phyloP scores from a whole-genome alignment of 2,329 filamentous ascomycete genomes.

The Ophiosphaerella korrae region DNA sequence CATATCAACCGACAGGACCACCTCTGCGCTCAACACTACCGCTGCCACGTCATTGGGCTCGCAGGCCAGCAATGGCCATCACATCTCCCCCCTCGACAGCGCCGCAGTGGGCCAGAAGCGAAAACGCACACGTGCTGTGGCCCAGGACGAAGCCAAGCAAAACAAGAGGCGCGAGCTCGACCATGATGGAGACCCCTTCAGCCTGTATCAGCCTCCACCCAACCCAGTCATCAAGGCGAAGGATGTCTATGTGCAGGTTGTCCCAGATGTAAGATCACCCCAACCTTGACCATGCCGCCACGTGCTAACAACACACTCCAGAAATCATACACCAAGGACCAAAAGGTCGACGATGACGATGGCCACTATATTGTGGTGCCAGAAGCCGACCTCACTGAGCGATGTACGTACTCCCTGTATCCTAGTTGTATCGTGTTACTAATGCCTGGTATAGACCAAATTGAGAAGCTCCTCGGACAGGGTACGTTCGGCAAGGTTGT shows the following conservation, averaged over 20 bases:
- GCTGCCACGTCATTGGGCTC: constrained; percentile 86
- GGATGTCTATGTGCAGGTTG: constrained; percentile 62
- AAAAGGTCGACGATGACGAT: constrained; percentile 93
- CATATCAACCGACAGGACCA: constrained; percentile 81
- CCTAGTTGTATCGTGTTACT: not conserved
- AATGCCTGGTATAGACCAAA: constrained; percentile 68
- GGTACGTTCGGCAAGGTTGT: constrained; percentile 99
- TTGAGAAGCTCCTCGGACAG: constrained; percentile 87
- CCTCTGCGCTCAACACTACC: constrained; percentile 80
- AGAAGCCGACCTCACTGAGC: constrained; percentile 81
- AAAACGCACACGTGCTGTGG: constrained; percentile 82
- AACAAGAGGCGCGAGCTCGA: constrained; percentile 70
- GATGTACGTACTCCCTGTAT: constrained; percentile 68
- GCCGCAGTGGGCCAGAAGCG: constrained; percentile 80
- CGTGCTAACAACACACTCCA: constrained; percentile 29
- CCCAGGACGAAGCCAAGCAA: constrained; percentile 77
- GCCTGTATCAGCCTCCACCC: constrained; percentile 83
- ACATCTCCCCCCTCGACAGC: constrained; percentile 67
- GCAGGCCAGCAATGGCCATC: constrained; percentile 62
- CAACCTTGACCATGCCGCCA: not conserved
- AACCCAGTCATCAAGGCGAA: constrained; percentile 89
- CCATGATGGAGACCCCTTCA: constrained; percentile 68
- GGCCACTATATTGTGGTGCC: constrained; percentile 95
- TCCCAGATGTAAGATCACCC: constrained; percentile 60
- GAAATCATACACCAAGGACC: constrained; percentile 57